Conservation (phyloP, 805 yeast species). For the Alloascoidea hylecoeti region DNA sequence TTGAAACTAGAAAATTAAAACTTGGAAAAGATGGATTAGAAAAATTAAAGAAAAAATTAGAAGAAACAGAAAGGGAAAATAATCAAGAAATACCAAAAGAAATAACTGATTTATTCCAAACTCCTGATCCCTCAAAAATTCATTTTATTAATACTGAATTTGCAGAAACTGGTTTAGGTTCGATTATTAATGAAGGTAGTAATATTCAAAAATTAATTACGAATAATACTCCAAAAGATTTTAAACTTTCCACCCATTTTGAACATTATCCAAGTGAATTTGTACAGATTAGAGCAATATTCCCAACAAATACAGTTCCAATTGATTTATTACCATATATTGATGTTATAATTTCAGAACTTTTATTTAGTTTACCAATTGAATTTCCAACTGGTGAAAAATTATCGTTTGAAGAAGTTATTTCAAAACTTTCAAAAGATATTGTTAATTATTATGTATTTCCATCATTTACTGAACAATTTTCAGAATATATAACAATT, state of each 20-base stretch:
- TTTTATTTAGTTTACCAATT: slow-evolving; percentile 58
- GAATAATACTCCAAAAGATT: slow-evolving; percentile 21
- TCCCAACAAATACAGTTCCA: slow-evolving; percentile 41
- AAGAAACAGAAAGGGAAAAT: slow-evolving; percentile 51
- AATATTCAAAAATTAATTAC: slow-evolving; percentile 11
- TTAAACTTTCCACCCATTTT: slow-evolving; percentile 61
- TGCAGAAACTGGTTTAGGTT: slow-evolving; percentile 20
- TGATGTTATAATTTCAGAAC: slow-evolving; percentile 43
- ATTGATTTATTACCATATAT: slow-evolving; percentile 46
- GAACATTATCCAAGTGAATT: slow-evolving; percentile 76
- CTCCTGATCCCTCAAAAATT: slow-evolving; percentile 66
- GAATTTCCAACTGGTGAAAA: slow-evolving; percentile 41
- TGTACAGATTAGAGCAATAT: slow-evolving; percentile 46
- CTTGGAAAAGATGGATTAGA: slow-evolving; percentile 50
- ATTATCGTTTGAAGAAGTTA: slow-evolving; percentile 64
- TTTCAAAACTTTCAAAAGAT: slow-evolving; percentile 57
- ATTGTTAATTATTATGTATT: slow-evolving; percentile 29
- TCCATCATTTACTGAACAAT: slow-evolving; percentile 39
- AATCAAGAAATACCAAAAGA: slow-evolving; percentile 66
- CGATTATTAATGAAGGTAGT: neutral
- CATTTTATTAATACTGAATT: slow-evolving; percentile 57
- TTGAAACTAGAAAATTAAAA: slow-evolving; percentile 31
- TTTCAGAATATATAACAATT: slow-evolving; percentile 50
- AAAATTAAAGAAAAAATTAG: slow-evolving; percentile 33
- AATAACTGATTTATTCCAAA: slow-evolving; percentile 43